Percentiles rank a stretch among this genome's conserved stretches.
Conservation (phyloP, 139 green algal genomes). For the Chlorella sorokiniana region DNA sequence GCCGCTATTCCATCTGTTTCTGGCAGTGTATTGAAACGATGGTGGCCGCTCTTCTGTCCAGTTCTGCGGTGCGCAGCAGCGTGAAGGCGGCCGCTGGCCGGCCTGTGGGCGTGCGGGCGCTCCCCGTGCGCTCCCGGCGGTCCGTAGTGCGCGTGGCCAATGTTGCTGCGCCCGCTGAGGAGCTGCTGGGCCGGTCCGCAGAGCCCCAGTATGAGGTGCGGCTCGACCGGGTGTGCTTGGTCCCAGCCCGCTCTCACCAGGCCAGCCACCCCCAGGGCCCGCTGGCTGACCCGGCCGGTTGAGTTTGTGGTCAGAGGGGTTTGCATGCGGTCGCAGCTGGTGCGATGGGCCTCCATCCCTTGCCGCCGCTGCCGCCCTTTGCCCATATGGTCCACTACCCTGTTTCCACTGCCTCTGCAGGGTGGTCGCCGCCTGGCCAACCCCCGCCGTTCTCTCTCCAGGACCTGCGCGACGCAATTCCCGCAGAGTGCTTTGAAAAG, state of each 20-base stretch:
- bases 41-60: not conserved
- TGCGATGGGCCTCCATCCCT: not conserved
- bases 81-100: not conserved
- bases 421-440: constrained; percentile 56
- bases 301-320: no score
- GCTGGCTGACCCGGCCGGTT: no score
- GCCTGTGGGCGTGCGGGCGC: not conserved
- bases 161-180: constrained; percentile 18
- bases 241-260: not conserved
- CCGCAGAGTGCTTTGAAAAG: constrained; percentile 82
- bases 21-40: not conserved
- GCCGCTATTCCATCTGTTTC: not conserved
- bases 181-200: constrained; percentile 2
- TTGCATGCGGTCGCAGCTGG: not conserved
- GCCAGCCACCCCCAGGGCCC: not conserved
- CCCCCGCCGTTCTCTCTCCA: constrained; percentile 81
- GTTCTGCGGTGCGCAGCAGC: not conserved
- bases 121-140: not conserved
- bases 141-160: constrained; percentile 15
- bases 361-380: not conserved
- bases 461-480: constrained; percentile 84
- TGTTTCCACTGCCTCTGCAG: constrained; percentile 21
- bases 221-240: not conserved
- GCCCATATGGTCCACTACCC: not conserved
- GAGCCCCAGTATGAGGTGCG: constrained; percentile 19